These are phyloP conservation scores for Entomortierella lignicola DNA, from an alignment of 192 early-diverging fungal species.

Conservation along the genomic window DNA sequence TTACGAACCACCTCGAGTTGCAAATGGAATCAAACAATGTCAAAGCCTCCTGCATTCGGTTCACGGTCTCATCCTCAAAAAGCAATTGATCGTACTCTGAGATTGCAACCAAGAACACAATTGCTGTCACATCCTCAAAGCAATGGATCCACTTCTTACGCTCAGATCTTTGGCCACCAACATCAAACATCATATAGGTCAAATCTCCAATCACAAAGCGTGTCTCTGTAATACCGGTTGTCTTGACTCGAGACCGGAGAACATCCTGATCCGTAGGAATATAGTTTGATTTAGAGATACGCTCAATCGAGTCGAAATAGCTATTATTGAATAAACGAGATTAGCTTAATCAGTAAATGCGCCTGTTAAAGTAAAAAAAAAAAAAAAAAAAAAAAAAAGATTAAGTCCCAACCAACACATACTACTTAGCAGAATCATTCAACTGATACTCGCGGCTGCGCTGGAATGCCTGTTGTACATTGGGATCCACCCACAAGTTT, in stretches of 20 bases:
- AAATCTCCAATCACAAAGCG: constrained; percentile 91
- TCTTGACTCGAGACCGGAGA: constrained; percentile 95
- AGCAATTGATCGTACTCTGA: constrained; percentile 96
- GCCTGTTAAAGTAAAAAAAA: no score
- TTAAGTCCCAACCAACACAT: constrained; percentile 31
- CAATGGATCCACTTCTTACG: constrained; percentile 99
- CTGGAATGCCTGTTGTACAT: constrained; percentile 84
- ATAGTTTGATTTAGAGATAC: constrained; percentile 85
- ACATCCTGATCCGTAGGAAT: constrained; percentile 96
- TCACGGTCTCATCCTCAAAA: constrained; percentile 96
- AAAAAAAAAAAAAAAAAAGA: background rate
- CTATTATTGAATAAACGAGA: constrained; percentile 50
- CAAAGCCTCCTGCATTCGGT: constrained; percentile 96
- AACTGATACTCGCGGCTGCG: constrained; percentile 94
- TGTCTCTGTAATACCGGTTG: constrained; percentile 97
- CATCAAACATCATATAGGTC: constrained; percentile 97
- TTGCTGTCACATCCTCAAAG: constrained; percentile 96
- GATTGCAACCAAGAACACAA: constrained; percentile 96
- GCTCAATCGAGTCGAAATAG: constrained; percentile 95
- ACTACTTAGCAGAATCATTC: constrained; percentile 97
- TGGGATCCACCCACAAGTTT: constrained; percentile 86
- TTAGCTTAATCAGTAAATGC: background rate
- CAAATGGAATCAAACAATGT: constrained; percentile 98
- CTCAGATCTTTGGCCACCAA: constrained; percentile 98
- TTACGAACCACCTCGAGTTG: constrained; percentile 96